These are phyloP conservation scores for Psidium guajava DNA, from an alignment of 345 rosid genomes.

Conservation along the genomic window DNA sequence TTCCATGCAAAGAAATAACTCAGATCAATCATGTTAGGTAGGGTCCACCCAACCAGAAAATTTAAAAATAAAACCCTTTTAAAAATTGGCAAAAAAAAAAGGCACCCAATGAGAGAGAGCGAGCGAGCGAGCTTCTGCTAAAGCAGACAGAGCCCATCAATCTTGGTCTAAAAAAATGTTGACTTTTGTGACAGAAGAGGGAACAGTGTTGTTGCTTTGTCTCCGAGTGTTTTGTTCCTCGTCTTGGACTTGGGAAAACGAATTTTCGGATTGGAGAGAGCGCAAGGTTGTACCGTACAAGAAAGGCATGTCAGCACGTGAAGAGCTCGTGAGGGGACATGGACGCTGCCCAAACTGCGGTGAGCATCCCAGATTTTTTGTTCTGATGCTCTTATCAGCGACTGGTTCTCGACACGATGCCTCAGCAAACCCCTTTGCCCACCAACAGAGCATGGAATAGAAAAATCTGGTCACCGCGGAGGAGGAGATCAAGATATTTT, in stretches of 20 bases:
- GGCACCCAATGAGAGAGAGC: neutral
- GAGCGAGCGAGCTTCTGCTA: neutral
- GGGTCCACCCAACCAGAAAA: neutral
- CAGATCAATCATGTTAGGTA: neutral
- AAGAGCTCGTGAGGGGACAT: constrained; percentile 22
- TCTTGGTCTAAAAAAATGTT: neutral
- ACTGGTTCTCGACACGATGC: neutral
- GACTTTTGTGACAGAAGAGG: neutral
- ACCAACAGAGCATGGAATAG: neutral
- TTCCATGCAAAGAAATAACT: neutral
- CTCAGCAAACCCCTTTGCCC: neutral
- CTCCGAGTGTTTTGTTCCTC: constrained; percentile 3
- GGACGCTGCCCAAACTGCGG: constrained; percentile 12
- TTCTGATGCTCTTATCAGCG: neutral
- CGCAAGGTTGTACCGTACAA: constrained; percentile 6
- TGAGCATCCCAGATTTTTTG: constrained; percentile 23
- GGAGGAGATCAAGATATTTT: neutral
- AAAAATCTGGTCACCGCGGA: neutral
- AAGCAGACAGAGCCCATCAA: neutral
- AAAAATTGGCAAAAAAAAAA: neutral
- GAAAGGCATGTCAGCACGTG: constrained; percentile 27
- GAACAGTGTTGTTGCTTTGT: constrained; percentile 1
- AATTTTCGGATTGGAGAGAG: neutral
- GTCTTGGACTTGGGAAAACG: neutral
- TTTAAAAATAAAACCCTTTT: neutral